phyloP scores from a whole-genome alignment of 2,329 filamentous ascomycete species.

The Aspergillus jensenii region DNA sequence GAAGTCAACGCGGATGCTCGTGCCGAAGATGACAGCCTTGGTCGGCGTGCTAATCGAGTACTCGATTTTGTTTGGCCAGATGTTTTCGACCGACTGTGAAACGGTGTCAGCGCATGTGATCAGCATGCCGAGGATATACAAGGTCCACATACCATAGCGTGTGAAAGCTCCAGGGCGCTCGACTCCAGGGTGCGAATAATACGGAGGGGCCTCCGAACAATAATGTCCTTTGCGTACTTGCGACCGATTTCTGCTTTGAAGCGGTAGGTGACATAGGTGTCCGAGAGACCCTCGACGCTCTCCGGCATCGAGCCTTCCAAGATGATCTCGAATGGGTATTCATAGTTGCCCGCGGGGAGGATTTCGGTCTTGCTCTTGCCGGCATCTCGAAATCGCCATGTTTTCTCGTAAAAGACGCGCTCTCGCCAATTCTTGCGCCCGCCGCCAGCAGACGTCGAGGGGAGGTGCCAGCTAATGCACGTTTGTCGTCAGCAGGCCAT shows the following conservation, averaged over 20 bases:
- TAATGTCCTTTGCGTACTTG: conserved; percentile 84
- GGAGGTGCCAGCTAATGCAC: conserved; percentile 34
- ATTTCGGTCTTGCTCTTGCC: conserved; percentile 52
- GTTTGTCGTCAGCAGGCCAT: conserved; percentile 1
- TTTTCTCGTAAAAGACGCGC: conserved; percentile 63
- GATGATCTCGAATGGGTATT: conserved; percentile 75
- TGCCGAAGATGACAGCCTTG: conserved; percentile 92
- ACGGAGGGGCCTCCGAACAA: conserved; percentile 74
- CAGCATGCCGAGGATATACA: background rate
- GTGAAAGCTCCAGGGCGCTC: conserved; percentile 72
- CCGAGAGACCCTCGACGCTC: conserved; percentile 84
- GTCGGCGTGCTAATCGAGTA: conserved; percentile 92
- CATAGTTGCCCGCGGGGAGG: conserved; percentile 73
- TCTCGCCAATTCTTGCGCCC: conserved; percentile 43
- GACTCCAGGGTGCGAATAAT: conserved; percentile 76
- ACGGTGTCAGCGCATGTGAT: conserved; percentile 15
- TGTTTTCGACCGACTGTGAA: conserved; percentile 77
- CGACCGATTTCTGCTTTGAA: conserved; percentile 89
- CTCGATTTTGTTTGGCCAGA: conserved; percentile 96
- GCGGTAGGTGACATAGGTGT: conserved; percentile 85
- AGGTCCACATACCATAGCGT: conserved; percentile 67
- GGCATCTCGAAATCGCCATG: conserved; percentile 66
- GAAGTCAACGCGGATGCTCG: conserved; percentile 79
- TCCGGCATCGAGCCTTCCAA: conserved; percentile 71
- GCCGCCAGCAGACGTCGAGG: conserved; percentile 36